Evolutionary conservation across 2,329 filamentous ascomycete genomes (phyloP).

Genomic region (Talaromyces pinophilus): DNA sequence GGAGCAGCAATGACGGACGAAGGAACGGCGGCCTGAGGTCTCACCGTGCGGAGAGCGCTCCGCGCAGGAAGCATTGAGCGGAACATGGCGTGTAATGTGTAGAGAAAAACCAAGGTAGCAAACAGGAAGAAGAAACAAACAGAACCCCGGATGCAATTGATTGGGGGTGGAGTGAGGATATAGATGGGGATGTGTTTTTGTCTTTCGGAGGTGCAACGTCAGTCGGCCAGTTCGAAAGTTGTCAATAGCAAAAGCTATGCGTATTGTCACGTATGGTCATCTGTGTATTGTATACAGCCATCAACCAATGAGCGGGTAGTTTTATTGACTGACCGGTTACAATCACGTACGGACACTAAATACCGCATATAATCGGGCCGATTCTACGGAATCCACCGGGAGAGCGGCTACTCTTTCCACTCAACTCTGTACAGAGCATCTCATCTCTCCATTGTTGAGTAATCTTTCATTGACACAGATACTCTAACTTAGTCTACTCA

Average conservation of each 20-base stretch:
- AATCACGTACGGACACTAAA: not conserved
- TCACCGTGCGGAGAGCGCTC: conserved; percentile 43
- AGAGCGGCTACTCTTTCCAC: conserved; percentile 8
- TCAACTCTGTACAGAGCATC: not conserved
- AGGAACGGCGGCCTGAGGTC: conserved; percentile 37
- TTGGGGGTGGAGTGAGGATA: conserved; percentile 5
- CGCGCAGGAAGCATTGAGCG: conserved; percentile 55
- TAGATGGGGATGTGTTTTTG: conserved; percentile 11
- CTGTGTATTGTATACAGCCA: not conserved
- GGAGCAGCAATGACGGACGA: conserved; percentile 40
- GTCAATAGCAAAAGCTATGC: conserved; percentile 22
- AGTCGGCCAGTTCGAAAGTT: conserved; percentile 15
- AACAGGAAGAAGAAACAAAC: conserved; percentile 3
- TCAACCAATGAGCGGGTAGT: conserved; percentile 9
- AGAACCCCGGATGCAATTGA: conserved; percentile 12
- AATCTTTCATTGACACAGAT: not conserved
- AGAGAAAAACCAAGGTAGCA: conserved; percentile 6
- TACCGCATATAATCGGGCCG: conserved; percentile 23
- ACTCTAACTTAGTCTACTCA: not conserved
- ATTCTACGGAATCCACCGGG: conserved; percentile 21
- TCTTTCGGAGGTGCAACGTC: conserved; percentile 17
- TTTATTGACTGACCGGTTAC: not conserved
- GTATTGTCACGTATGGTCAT: conserved; percentile 23
- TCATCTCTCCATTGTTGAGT: not conserved
- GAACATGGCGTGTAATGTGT: conserved; percentile 49